These are phyloP conservation scores for Kodamaea fukazawae DNA, from an alignment of 805 yeast genomes.

Conservation along the genomic window DNA sequence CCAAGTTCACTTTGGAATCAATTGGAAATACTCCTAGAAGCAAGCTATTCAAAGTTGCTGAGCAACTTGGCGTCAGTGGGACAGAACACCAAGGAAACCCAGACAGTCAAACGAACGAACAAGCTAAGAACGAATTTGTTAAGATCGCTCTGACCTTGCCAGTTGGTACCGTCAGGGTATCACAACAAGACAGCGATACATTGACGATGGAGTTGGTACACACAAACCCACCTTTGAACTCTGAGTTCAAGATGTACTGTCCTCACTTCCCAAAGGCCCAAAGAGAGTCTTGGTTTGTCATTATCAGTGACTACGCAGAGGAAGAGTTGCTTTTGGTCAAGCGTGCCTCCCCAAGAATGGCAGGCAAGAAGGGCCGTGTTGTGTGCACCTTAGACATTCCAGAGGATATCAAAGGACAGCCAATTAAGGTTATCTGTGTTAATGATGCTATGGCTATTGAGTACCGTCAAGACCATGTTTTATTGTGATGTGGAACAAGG, in stretches of 20 bases:
- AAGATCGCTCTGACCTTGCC: conserved; percentile 60
- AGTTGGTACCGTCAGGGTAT: conserved; percentile 45
- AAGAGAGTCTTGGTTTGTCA: conserved; percentile 89
- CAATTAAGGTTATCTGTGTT: conserved; percentile 48
- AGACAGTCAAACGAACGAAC: conserved; percentile 10
- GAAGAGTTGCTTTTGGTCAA: conserved; percentile 64
- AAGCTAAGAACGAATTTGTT: conserved; percentile 45
- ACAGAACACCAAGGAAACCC: neutral
- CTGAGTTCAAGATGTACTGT: conserved; percentile 66
- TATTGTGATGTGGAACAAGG: conserved; percentile 3
- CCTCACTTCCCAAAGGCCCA: conserved; percentile 88
- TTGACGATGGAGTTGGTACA: conserved; percentile 52
- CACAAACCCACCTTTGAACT: conserved; percentile 46
- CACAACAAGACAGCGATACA: conserved; percentile 33
- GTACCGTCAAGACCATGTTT: conserved; percentile 25
- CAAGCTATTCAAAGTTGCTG: conserved; percentile 34
- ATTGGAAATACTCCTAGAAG: conserved; percentile 43
- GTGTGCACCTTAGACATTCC: conserved; percentile 49
- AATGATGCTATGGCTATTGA: conserved; percentile 66
- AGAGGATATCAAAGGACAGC: conserved; percentile 44
- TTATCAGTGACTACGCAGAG: conserved; percentile 49
- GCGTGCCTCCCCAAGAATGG: conserved; percentile 63
- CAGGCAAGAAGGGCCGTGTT: conserved; percentile 38
- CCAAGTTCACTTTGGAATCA: conserved; percentile 28
- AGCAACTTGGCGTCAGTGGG: conserved; percentile 35